These are phyloP conservation scores for Fusarium sp. DNA, from an alignment of 2,329 filamentous ascomycete genomes.

Conservation along the genomic window DNA sequence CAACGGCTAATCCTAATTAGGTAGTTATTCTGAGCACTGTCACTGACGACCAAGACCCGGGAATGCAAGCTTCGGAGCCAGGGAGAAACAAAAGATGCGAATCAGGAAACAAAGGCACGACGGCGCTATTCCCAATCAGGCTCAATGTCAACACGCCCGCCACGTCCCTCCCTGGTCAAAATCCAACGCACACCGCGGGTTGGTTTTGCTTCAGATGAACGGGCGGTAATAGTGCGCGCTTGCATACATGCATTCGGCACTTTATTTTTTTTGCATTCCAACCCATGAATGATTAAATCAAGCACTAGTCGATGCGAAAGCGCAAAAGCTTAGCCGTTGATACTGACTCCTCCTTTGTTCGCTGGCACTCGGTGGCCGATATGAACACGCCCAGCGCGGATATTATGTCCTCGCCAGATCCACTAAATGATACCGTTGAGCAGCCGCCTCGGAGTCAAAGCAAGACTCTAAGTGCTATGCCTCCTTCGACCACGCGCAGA, in stretches of 20 bases:
- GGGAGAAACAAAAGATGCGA: constrained; percentile 46
- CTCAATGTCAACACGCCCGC: constrained; percentile 49
- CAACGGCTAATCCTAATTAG: constrained; percentile 1
- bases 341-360: constrained; percentile 48
- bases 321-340: constrained; percentile 42
- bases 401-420: constrained; percentile 64
- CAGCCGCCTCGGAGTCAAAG: constrained; percentile 16
- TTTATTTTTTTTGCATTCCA: constrained; percentile 23
- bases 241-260: constrained; percentile 22
- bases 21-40: constrained; percentile 26
- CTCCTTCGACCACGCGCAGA: constrained; percentile 55
- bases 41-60: constrained; percentile 1
- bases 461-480: constrained; percentile 44
- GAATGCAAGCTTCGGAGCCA: constrained; percentile 28
- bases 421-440: constrained; percentile 57
- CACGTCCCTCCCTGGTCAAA: constrained; percentile 36
- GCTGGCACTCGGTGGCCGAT: constrained; percentile 53
- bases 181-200: constrained; percentile 34
- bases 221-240: constrained; percentile 24
- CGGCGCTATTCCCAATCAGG: constrained; percentile 42
- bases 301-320: constrained; percentile 48
- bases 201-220: constrained; percentile 24
- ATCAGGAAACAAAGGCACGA: not conserved
- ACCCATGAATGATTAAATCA: constrained; percentile 40
- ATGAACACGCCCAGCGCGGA: constrained; percentile 56